Evolutionary conservation across 1,139 yeast genomes (phyloP), one percentile per base, ranked within the genome.

Genomic region (Geotrichum macrosporum): DNA sequence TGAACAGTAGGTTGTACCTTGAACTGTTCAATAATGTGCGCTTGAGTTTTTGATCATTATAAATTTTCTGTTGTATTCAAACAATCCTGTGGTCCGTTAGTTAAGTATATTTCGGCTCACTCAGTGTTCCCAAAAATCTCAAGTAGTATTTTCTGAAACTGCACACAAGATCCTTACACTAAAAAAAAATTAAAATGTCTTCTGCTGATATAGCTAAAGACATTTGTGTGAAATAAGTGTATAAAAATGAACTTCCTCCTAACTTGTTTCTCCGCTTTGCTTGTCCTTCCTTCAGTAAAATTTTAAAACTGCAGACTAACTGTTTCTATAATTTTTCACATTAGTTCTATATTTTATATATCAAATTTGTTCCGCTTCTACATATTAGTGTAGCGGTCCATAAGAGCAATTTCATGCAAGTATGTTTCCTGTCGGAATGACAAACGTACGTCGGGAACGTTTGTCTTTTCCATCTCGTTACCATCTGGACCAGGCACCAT

Each of bases 391-490:
- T 87, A 88, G 55, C 77, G 77, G 9, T 77, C 75, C 41, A 88
- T 81, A 57, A 89, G 73, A 41, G 77, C 81, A 47, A 78, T 71
- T 65, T 92, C 98, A 44, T 88, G 84, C 46, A 74, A 66, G 51
- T 84, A 71, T 0, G 96, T 88, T 57, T 88, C 95, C 52, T 78
- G 76, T 63, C 98, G 76, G 64, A 84, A 92, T 18, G 81, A 77
- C 33, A 83, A 76, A 60, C 98, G 77, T 46, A 89, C 82, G 56
- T 83, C 80, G 3, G 99, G 98, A 43, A 92, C 95, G 62, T 92
- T 92, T 5, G 96, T 85, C 72, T 88, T 92, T 59, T 86, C 96
- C 47, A 92, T 80, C 59, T 85, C 88, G 61, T 88, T 88, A 4
- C 95, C 95, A 21, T 74, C 78, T 19, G 79, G 75, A 6, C 95